phyloP scores from a whole-genome alignment of 495 filamentous ascomycete species.

The Oleoguttula mirabilis region DNA sequence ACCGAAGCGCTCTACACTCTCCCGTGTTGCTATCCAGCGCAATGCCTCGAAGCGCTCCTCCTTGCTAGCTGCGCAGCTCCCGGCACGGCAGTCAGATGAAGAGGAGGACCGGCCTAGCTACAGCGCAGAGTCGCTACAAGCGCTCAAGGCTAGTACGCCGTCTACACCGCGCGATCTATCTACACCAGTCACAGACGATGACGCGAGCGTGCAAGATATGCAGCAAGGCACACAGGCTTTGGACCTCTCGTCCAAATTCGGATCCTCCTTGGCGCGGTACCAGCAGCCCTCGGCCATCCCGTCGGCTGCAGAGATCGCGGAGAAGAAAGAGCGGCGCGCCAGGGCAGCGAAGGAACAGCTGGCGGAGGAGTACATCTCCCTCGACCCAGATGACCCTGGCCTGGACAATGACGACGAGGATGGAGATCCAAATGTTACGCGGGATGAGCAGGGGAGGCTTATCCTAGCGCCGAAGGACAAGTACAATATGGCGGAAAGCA shows the following conservation, averaged over 20 bases:
- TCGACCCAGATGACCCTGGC: conserved; percentile 43
- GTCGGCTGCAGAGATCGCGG: conserved; percentile 75
- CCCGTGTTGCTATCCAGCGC: conserved; percentile 57
- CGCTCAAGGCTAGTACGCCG: conserved; percentile 71
- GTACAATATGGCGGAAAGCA: conserved; percentile 48
- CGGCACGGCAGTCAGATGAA: conserved; percentile 2
- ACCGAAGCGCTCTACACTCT: conserved; percentile 58
- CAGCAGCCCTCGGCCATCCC: conserved; percentile 46
- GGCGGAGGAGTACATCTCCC: conserved; percentile 59
- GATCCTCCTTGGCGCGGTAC: conserved; percentile 29
- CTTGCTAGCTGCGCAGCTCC: conserved; percentile 25
- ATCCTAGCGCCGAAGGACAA: conserved; percentile 30
- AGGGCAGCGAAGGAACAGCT: conserved; percentile 58
- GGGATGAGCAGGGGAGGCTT: conserved; percentile 12
- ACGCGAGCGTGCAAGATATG: conserved; percentile 29
- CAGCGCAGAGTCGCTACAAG: conserved; percentile 72
- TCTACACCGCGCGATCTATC: conserved; percentile 52
- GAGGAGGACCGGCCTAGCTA: conserved; percentile 69
- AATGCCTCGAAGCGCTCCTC: conserved; percentile 49
- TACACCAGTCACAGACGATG: conserved; percentile 26
- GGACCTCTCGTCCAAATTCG: conserved; percentile 56
- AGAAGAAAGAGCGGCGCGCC: conserved; percentile 81
- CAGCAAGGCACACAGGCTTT: conserved; percentile 36
- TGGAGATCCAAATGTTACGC: conserved; percentile 28
- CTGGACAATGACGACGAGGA: conserved; percentile 31